phyloP scores from a whole-genome alignment of 1,284 basidiomycete species.

The Mycena sp. region DNA sequence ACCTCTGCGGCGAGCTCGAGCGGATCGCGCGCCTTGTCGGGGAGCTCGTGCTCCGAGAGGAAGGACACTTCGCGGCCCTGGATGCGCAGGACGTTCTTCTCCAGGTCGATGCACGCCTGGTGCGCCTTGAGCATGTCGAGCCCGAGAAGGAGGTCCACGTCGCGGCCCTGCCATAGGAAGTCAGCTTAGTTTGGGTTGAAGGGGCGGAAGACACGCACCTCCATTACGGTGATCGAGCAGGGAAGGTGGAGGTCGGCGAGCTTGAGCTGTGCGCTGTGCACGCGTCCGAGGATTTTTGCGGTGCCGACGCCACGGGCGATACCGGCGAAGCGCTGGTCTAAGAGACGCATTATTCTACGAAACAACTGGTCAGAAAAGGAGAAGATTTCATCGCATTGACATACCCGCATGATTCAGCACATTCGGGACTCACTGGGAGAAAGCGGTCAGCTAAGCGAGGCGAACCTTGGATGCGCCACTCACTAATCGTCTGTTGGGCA shows the following conservation, averaged over 20 bases:
- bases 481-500: conserved; percentile 96
- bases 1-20: conserved; percentile 19
- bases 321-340: conserved; percentile 90
- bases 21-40: conserved; percentile 72
- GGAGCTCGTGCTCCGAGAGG: conserved; percentile 94
- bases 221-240: conserved; percentile 96
- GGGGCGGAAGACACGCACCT: conserved; percentile 45
- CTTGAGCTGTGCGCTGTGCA: conserved; percentile 94
- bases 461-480: conserved; percentile 42
- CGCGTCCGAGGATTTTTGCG: conserved; percentile 92
- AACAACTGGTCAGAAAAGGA: too few species aligned
- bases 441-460: background rate
- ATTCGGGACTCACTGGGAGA: conserved; percentile 88
- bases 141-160: conserved; percentile 94
- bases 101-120: conserved; percentile 94
- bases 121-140: conserved; percentile 99
- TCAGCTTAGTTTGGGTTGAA: too few species aligned
- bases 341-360: conserved; percentile 82
- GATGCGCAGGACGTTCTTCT: conserved; percentile 89
- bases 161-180: conserved; percentile 62
- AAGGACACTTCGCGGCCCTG: conserved; percentile 89
- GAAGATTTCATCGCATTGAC: background rate
- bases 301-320: conserved; percentile 97
- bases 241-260: conserved; percentile 86
- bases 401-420: conserved; percentile 88